A percentile compares a stretch with the other conserved stretches of the same genome.
Evolutionary conservation across 116 monocot genomes (phyloP).

Genomic region (Posidonia oceanica): DNA sequence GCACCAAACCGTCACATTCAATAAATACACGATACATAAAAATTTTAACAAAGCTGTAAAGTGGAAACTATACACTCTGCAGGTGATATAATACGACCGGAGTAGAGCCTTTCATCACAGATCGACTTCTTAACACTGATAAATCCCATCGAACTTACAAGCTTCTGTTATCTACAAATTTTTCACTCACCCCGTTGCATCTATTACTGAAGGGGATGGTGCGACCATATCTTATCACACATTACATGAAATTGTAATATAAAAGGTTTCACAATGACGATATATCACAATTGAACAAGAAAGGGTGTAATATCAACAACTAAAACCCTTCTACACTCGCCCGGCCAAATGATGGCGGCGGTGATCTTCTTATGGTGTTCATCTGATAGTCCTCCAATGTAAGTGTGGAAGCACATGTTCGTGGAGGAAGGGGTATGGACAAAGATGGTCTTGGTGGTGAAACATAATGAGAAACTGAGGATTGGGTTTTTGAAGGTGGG

Average conservation of each 20-base stretch:
- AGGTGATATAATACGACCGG: no score
- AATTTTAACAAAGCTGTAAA: no score
- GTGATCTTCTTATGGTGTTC: slow-evolving; percentile 20
- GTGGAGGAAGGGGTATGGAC: slow-evolving; percentile 19
- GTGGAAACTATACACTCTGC: no score
- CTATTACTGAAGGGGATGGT: background rate
- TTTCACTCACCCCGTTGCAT: background rate
- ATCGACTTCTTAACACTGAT: no score
- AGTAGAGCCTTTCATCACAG: no score
- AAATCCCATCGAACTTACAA: no score
- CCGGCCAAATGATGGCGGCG: slow-evolving; percentile 18
- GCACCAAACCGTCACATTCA: no score
- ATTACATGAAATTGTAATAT: background rate
- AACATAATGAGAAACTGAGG: slow-evolving; percentile 5
- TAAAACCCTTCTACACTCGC: slow-evolving; percentile 68
- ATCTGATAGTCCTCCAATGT: slow-evolving; percentile 29
- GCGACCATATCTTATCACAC: background rate
- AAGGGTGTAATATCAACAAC: slow-evolving; percentile 5
- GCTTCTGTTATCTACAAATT: slow-evolving; percentile 9
- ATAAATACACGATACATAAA: no score
- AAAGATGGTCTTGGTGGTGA: slow-evolving; percentile 43
- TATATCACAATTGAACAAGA: slow-evolving; percentile 1
- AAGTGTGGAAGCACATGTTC: slow-evolving; percentile 45
- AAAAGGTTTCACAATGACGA: background rate
- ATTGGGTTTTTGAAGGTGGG: slow-evolving; percentile 24